Evolutionary conservation across 257 asterid genomes (phyloP).

Genomic region (Leptodermis oblonga): DNA sequence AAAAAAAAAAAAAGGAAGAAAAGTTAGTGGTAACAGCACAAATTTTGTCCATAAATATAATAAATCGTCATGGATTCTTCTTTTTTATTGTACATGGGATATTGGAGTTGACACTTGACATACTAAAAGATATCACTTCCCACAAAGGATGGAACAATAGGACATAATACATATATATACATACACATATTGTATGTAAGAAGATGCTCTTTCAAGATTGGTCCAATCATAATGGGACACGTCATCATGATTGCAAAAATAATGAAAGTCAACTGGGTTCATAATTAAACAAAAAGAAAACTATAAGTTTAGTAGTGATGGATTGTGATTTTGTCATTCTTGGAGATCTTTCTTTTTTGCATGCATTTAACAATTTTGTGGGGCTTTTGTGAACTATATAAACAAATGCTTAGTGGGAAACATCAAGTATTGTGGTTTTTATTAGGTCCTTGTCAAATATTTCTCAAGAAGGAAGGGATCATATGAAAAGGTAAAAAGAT

Average conservation of each 20-base stretch:
- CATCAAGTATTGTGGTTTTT: background rate
- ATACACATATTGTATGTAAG: too few species aligned
- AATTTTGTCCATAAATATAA: conserved; percentile 23
- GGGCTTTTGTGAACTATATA: background rate
- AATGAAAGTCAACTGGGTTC: conserved; percentile 31
- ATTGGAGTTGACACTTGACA: conserved; percentile 67
- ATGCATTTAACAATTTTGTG: background rate
- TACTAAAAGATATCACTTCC: conserved; percentile 29
- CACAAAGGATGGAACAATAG: conserved; percentile 28
- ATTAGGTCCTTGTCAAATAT: background rate
- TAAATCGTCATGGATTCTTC: conserved; percentile 32
- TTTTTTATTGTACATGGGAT: conserved; percentile 26
- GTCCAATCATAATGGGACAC: conserved; percentile 15
- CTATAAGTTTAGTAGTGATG: conserved; percentile 7
- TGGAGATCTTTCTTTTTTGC: background rate
- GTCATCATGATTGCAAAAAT: conserved; percentile 2
- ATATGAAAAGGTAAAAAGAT: background rate
- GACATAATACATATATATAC: background rate
- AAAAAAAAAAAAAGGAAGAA: too few species aligned
- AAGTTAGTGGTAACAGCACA: conserved; percentile 53
- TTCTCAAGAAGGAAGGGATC: conserved; percentile 18
- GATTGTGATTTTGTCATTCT: conserved; percentile 13
- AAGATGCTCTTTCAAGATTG: conserved; percentile 25
- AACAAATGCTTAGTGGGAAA: conserved; percentile 7
- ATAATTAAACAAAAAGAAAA: conserved; percentile 16